Conservation (phyloP, 83 land plant species). For the Thuja plicata region DNA sequence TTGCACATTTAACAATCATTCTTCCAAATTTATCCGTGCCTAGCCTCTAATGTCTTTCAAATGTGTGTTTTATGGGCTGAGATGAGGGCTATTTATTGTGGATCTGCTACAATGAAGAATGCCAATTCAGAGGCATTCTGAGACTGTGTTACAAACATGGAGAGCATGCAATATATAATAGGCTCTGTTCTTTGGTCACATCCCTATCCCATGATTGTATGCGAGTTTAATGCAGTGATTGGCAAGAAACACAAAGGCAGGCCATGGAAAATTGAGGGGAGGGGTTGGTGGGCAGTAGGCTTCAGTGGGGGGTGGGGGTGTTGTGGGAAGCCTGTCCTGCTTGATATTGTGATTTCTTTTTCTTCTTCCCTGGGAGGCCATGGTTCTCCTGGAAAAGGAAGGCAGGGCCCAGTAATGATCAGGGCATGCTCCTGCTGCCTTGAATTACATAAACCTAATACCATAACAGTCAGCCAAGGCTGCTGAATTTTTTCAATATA, state of each 20-base stretch:
- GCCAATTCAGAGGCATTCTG: conserved; percentile 20
- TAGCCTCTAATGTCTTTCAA: conserved; percentile 7
- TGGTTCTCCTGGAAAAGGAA: no score
- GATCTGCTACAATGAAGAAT: conserved; percentile 12
- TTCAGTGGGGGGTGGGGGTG: background rate
- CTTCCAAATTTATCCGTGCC: background rate
- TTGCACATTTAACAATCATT: no score
- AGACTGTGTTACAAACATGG: conserved; percentile 13
- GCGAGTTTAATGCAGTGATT: conserved; percentile 22
- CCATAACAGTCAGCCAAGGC: background rate
- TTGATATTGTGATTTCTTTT: background rate
- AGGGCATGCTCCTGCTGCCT: no score
- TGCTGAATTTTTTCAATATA: background rate
- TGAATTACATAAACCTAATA: background rate
- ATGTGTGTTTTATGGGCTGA: conserved; percentile 14
- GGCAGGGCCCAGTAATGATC: no score
- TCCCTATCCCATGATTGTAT: conserved; percentile 25
- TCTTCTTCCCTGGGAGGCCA: no score
- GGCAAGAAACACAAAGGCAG: conserved; percentile 18
- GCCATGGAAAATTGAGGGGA: conserved; percentile 12
- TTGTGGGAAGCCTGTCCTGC: conserved; percentile 11
- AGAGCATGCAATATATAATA: conserved; percentile 8
- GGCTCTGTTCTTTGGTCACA: conserved; percentile 23
- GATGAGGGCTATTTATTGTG: conserved; percentile 13
- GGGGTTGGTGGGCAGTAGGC: no score